A percentile compares a stretch with the other conserved stretches of the same genome.
Evolutionary conservation across 2,329 filamentous ascomycete species (phyloP).

Genomic region (Ophiostoma sp.): DNA sequence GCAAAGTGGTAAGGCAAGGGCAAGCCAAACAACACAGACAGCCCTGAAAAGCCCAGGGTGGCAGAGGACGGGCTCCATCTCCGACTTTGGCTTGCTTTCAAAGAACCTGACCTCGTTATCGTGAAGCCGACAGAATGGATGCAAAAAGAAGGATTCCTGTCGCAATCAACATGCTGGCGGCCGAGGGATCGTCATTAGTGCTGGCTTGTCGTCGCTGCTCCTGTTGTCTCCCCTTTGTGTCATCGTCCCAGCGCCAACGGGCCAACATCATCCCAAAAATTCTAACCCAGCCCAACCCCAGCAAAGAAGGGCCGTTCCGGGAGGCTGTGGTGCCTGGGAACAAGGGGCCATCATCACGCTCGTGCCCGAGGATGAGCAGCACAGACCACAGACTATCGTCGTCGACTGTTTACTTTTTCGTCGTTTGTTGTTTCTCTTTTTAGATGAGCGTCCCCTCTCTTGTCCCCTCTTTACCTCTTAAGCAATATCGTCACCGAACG

Average conservation of each 20-base stretch:
- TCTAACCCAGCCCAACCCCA: neutral
- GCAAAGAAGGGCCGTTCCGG: neutral
- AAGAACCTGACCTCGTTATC: neutral
- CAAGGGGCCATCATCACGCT: neutral
- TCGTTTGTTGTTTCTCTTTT: conserved; percentile 7
- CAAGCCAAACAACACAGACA: neutral
- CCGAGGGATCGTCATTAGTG: neutral
- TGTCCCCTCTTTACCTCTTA: neutral
- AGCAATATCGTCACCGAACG: neutral
- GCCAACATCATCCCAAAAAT: neutral
- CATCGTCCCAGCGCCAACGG: neutral
- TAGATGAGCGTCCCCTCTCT: neutral
- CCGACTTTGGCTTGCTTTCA: neutral
- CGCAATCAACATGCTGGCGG: neutral
- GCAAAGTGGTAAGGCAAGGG: neutral
- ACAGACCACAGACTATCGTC: neutral
- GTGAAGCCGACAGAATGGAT: neutral
- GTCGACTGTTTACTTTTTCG: neutral
- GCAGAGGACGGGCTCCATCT: conserved; percentile 2
- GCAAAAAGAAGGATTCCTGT: neutral
- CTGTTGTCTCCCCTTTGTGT: neutral
- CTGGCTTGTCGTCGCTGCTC: neutral
- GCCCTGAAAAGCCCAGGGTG: too few relatives aligned
- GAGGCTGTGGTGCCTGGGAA: conserved; percentile 1
- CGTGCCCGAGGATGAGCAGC: neutral